A percentile compares a stretch with the other conserved stretches of the same genome.
Conservation (phyloP, 306 rosid species). For the Acacia confusa region DNA sequence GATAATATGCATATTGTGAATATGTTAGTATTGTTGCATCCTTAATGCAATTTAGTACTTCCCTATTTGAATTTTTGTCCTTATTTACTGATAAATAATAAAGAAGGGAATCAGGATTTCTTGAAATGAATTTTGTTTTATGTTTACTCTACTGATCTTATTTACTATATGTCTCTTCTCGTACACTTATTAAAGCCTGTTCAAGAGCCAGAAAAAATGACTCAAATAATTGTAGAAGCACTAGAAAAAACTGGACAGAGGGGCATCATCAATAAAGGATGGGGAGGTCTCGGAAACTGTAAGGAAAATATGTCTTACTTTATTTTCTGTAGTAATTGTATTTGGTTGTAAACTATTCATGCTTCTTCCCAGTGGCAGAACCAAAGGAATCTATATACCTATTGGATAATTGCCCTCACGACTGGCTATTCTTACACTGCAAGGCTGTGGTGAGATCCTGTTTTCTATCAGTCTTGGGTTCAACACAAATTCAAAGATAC, state of each 20-base stretch:
- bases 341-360: conserved; percentile 30
- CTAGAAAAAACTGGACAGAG: conserved; percentile 86
- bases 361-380: conserved; percentile 79
- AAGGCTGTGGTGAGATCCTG: conserved; percentile 94
- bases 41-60: background rate
- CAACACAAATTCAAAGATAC: conserved; percentile 1
- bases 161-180: background rate
- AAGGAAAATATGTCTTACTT: conserved; percentile 34
- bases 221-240: conserved; percentile 88
- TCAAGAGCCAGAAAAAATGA: conserved; percentile 91
- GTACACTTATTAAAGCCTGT: conserved; percentile 68
- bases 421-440: conserved; percentile 97
- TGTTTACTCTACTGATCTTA: conserved; percentile 9
- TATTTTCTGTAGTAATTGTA: background rate
- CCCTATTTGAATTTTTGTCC: background rate
- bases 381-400: conserved; percentile 77
- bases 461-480: conserved; percentile 12
- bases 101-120: background rate
- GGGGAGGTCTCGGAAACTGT: conserved; percentile 99
- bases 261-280: conserved; percentile 97
- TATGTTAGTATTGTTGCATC: background rate
- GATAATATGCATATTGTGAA: background rate
- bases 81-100: background rate
- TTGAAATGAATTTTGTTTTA: conserved; percentile 5
- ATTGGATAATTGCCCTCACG: conserved; percentile 92